A percentile compares a stretch with the other conserved stretches of the same genome.
These are phyloP conservation scores for Trichocladium antarcticum DNA, from an alignment of 495 filamentous ascomycete species.

Conservation along the genomic window DNA sequence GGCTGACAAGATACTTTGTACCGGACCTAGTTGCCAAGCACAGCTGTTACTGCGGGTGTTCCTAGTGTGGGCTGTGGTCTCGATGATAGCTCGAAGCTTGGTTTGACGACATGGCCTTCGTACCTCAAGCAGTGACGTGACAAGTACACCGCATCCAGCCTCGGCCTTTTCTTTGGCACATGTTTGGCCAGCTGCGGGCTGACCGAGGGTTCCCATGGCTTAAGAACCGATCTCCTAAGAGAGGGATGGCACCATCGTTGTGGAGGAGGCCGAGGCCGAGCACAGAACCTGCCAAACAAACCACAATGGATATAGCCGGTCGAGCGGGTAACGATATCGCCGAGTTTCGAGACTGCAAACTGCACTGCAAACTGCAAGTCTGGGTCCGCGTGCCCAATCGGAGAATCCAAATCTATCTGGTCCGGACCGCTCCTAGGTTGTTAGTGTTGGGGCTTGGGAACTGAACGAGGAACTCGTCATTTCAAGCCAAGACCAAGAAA, in stretches of 20 bases:
- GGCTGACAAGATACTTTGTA: too few relatives aligned
- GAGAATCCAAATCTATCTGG: background rate
- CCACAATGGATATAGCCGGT: background rate
- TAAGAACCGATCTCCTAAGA: too few relatives aligned
- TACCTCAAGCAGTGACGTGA: too few relatives aligned
- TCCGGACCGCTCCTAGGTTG: background rate
- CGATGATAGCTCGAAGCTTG: background rate
- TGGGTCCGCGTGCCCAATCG: background rate
- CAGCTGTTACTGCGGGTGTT: background rate
- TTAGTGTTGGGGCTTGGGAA: background rate
- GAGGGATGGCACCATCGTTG: too few relatives aligned
- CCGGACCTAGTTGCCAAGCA: background rate
- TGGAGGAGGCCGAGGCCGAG: too few relatives aligned
- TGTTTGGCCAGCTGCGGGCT: too few relatives aligned
- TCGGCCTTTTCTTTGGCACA: too few relatives aligned
- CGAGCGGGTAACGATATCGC: background rate
- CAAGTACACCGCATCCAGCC: too few relatives aligned
- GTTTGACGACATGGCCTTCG: background rate
- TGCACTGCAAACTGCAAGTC: background rate
- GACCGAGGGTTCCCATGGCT: too few relatives aligned
- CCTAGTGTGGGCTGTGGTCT: background rate
- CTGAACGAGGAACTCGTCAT: background rate
- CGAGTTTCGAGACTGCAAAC: background rate
- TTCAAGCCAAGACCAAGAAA: constrained; percentile 12
- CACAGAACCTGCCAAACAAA: constrained; percentile 4